phyloP scores from a whole-genome alignment of 2,329 filamentous ascomycete species.

The Penicillium sp. region DNA sequence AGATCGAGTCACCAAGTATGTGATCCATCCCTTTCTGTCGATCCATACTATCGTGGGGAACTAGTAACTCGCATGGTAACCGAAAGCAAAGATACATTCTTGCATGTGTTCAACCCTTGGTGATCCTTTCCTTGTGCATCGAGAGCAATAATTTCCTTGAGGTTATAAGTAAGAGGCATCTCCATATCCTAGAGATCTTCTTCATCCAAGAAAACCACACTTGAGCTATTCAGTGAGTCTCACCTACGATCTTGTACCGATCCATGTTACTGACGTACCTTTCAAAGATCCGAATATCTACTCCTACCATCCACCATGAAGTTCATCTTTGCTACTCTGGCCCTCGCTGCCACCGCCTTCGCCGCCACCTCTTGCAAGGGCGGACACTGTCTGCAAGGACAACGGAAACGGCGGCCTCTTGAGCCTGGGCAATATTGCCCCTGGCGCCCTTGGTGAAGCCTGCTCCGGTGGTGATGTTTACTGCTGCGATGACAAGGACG shows the following conservation, averaged over 20 bases:
- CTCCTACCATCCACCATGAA: background rate
- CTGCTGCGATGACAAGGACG: conserved; percentile 6
- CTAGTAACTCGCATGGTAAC: background rate
- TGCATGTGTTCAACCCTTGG: background rate
- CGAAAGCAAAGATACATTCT: background rate
- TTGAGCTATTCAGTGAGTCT: background rate
- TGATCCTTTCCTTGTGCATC: background rate
- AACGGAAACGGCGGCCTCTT: conserved; percentile 7
- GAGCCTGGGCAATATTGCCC: conserved; percentile 7
- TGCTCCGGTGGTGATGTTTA: conserved; percentile 8
- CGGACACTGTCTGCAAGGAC: conserved; percentile 6
- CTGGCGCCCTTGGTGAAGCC: conserved; percentile 1
- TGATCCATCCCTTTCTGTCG: background rate
- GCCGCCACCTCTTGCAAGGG: conserved; percentile 1
- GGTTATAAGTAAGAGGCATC: background rate
- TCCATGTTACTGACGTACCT: background rate
- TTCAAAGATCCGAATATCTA: background rate
- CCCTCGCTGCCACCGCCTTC: background rate
- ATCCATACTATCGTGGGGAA: background rate
- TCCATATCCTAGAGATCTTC: background rate
- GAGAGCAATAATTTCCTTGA: background rate
- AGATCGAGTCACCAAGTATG: background rate
- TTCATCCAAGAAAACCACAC: background rate
- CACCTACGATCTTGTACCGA: background rate
- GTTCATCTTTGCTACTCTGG: conserved; percentile 1